Evolutionary conservation across 345 rosid genomes (phyloP), one percentile per base, ranked within the genome.

Genomic region (Reutealis trisperma): DNA sequence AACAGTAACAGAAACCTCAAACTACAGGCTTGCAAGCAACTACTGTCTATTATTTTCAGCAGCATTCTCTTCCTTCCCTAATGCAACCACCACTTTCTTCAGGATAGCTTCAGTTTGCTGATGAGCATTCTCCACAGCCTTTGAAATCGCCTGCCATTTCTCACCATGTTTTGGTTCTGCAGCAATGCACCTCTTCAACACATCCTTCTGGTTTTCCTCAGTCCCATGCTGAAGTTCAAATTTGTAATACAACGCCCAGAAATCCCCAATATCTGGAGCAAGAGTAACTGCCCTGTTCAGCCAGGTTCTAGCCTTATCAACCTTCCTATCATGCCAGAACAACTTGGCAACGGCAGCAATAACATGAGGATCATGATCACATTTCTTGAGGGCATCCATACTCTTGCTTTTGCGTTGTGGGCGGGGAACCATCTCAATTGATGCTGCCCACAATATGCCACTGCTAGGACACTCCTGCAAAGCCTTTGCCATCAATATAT

Each of bases 91-190:
- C 12, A 89, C 91, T 85, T 88, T 90, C 90, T 89, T 94, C 85
- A 92, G 82, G 76, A 91, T 91, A 67, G 87, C 91, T 71, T 94
- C 98, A 24, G 89, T 83, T 51, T 91, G 86, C 74, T 89, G 93
- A 84, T 93, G 98, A 73, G 98, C 90, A 65, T 90, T 93, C 92
- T 94, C 97, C 73, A 91, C 92, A 16, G 94, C 93, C 89, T 93
- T 93, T 5, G 97, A 78, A 63, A 93, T 85, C 1, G 83, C 84
- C 77, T 94, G 97, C 97, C 97, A 94, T 77, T 86, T 90, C 86
- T 94, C 98, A 44, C 98, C 95, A 44, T 93, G 92, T 80, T 90
- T 93, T 5, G 98, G 97, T 75, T 94, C 97, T 27, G 93, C 88
- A 66, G 89, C 92, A 58, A 86, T 65, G 72, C 97, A 91, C 78